Conservation (phyloP, 176 grass and related monocot species). For the Oryza longistaminata region DNA sequence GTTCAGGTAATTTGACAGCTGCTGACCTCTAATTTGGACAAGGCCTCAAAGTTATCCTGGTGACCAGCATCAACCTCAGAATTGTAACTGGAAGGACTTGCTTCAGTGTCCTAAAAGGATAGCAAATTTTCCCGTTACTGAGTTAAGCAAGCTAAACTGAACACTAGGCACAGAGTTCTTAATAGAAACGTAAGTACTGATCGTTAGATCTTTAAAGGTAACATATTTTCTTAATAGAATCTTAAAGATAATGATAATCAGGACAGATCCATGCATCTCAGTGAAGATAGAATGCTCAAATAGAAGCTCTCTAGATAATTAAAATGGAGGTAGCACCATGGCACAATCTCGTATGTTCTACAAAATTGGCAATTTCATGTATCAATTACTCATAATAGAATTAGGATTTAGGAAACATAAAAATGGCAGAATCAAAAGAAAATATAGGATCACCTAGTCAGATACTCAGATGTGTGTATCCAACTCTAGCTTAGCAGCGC, state of each 20-base stretch:
- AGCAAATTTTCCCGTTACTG: slow-evolving; percentile 22
- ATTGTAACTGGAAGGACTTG: slow-evolving; percentile 31
- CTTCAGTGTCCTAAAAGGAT: slow-evolving; percentile 49
- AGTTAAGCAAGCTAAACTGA: too few relatives aligned
- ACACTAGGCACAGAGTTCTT: background rate
- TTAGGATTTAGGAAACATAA: background rate
- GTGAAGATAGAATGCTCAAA: background rate
- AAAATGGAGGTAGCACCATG: background rate
- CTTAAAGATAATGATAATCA: background rate
- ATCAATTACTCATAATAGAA: background rate
- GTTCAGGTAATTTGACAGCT: background rate
- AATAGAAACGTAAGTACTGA: background rate
- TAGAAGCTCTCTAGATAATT: background rate
- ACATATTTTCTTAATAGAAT: slow-evolving; percentile 4
- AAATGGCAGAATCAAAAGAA: background rate
- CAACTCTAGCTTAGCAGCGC: background rate
- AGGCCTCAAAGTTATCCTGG: slow-evolving; percentile 41
- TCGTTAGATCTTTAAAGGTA: background rate
- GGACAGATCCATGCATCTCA: background rate
- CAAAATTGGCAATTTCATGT: background rate
- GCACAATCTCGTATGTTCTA: background rate
- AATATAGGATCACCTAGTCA: background rate
- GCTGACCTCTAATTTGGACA: slow-evolving; percentile 65
- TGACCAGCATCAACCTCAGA: slow-evolving; percentile 36
- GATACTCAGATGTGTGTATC: background rate